Evolutionary conservation across 441 rosid species (phyloP).

Genomic region (Corymbia citriodora): DNA sequence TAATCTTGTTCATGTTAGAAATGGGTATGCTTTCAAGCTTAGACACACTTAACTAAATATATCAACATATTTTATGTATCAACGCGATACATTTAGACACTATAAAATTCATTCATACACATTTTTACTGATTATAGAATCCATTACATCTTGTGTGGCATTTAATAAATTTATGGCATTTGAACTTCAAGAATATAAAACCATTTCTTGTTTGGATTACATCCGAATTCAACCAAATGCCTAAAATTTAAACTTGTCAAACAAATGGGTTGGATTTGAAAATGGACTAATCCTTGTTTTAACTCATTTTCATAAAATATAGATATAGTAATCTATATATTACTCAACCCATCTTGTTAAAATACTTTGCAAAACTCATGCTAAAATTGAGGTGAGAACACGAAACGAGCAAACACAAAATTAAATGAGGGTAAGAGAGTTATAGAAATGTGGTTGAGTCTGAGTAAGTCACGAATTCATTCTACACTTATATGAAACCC

Average conservation of each 20-base stretch:
- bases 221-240: accelerated
- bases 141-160: not conserved
- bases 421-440: accelerated
- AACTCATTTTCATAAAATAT: too few species aligned
- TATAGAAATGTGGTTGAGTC: too few species aligned
- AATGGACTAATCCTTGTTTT: too few species aligned
- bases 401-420: accelerated
- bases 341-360: too few species aligned
- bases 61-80: accelerated
- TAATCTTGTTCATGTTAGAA: not conserved
- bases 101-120: not conserved
- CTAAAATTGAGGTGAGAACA: accelerated
- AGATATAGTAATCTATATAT: too few species aligned
- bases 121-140: not conserved
- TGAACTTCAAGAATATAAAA: not conserved
- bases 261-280: accelerated
- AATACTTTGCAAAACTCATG: too few species aligned
- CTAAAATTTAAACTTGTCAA: not conserved
- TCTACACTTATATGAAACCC: too few species aligned
- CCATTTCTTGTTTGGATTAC: not conserved
- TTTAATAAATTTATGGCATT: too few species aligned
- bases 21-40: not conserved
- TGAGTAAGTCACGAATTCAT: too few species aligned
- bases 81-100: accelerated
- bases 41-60: not conserved